phyloP scores from a whole-genome alignment of 306 rosid genomes.

The Potentilla sterilis region DNA sequence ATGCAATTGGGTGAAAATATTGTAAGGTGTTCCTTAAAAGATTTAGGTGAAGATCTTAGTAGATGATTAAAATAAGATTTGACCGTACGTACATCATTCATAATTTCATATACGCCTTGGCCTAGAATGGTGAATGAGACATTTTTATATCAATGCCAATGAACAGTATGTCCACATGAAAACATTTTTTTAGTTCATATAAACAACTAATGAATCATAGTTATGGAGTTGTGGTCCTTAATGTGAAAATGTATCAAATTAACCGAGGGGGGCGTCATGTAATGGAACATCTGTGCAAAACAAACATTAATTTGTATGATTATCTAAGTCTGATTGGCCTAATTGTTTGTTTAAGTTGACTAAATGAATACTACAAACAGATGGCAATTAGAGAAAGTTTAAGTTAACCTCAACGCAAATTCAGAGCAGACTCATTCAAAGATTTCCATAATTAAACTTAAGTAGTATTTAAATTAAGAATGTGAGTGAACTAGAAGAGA shows the following conservation, averaged over 20 bases:
- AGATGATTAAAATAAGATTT: slow-evolving; percentile 41
- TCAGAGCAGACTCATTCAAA: background rate
- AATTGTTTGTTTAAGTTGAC: slow-evolving; percentile 7
- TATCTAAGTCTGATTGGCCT: background rate
- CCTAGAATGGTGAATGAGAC: slow-evolving; percentile 31
- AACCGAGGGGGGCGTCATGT: slow-evolving; percentile 6
- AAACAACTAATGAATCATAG: background rate
- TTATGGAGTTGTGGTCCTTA: background rate
- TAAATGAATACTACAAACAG: background rate
- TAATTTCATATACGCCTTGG: background rate
- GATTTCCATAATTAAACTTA: background rate
- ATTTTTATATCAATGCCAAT: background rate
- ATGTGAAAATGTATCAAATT: background rate
- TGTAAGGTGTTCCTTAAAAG: background rate
- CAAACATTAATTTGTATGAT: background rate
- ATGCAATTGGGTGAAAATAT: slow-evolving; percentile 21
- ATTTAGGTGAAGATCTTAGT: slow-evolving; percentile 31
- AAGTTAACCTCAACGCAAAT: slow-evolving; percentile 1
- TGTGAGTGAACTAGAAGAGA: background rate
- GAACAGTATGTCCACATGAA: slow-evolving; percentile 14
- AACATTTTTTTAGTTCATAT: background rate
- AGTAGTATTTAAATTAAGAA: background rate
- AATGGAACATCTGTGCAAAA: slow-evolving; percentile 1
- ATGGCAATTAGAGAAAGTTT: slow-evolving; percentile 28
- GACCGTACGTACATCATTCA: slow-evolving; percentile 34